Evolutionary conservation across 208 protist genomes (phyloP).

Genomic region (Acanthamoeba polyphaga): DNA sequence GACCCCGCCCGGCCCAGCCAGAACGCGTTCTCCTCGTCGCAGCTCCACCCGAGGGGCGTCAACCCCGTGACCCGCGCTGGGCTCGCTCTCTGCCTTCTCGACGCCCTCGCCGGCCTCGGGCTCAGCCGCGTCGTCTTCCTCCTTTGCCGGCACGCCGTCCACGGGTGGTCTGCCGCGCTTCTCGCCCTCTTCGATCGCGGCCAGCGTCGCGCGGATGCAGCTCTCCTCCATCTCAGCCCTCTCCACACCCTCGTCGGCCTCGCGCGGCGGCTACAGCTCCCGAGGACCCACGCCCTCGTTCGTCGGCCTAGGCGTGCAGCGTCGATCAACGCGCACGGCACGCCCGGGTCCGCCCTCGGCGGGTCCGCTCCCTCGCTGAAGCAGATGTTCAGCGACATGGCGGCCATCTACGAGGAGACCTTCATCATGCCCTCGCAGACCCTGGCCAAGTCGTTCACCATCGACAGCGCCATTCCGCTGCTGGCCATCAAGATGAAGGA

Average conservation of each 20-base stretch:
- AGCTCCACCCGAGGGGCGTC: neutral
- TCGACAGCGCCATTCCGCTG: slow-evolving; percentile 25
- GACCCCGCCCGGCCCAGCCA: neutral
- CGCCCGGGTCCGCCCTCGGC: neutral
- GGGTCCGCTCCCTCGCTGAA: neutral
- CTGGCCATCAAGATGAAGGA: slow-evolving; percentile 24
- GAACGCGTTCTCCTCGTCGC: neutral
- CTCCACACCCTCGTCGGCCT: slow-evolving; percentile 19
- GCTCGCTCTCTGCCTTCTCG: slow-evolving; percentile 35
- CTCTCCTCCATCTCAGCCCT: slow-evolving; percentile 42
- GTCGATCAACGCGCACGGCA: neutral
- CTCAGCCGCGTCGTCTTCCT: neutral
- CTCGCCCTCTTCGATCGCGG: slow-evolving; percentile 1
- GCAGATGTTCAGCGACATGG: slow-evolving; percentile 66
- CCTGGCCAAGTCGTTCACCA: slow-evolving; percentile 29
- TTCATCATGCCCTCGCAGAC: slow-evolving; percentile 65
- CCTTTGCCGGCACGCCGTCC: neutral
- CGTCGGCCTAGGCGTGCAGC: neutral
- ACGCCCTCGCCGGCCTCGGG: neutral
- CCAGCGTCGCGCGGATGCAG: neutral
- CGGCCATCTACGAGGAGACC: slow-evolving; percentile 35
- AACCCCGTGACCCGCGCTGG: slow-evolving; percentile 10
- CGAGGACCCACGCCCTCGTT: neutral
- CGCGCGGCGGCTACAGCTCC: neutral
- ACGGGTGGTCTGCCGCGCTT: neutral